Base-by-base conservation (phyloP, 2,329 filamentous ascomycete species). In the Sclerotinia minor region DNA sequence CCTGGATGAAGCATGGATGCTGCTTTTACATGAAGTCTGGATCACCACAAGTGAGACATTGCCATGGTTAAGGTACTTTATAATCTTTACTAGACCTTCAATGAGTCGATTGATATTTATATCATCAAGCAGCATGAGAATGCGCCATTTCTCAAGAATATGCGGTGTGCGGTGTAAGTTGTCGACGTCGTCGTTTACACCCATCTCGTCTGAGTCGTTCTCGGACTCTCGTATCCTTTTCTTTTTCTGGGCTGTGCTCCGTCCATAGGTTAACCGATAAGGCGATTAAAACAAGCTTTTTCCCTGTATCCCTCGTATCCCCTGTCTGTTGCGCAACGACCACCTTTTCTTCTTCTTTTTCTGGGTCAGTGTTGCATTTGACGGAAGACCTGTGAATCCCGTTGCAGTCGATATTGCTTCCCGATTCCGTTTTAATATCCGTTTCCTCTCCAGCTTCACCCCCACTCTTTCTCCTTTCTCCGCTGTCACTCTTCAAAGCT, bases 211-310 rank as follows among this genome's bases (percentile, higher is more conserved):
- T 11, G n/a, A n/a, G n/a, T n/a, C 35, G 35, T 38, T 11, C 11
- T 38, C 35, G 35, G 5, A 15, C 13, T 7, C 38, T 13, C 29
- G 2, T 38, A 21, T 45, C n/a, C 17, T 45, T 26, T n/a, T 44
- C 13, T n/a, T 32, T 47, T 32, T 5, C 35, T 11, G 29, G 58
- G 44, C 32, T 35, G 58, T 45, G 55, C 58, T 61, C 44, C 45
- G 58, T 61, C n/a, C n/a, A n/a, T n/a, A n/a, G n/a, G n/a, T n/a
- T n/a, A 61, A 61, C 35, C 45, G 59, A 50, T 61, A 61, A 61
- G 59, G 59, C 45, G n/a, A 47, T 32, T 38, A 44, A 67, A 57
- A 65, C 45, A 41, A 29, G 59, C 59, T 61, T 61, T 61, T 38
- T n/a, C 29, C 29, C 35, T 35, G 26, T 60, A 24, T n/a, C 19